Evolutionary conservation across 306 rosid genomes (phyloP).

Genomic region (Rosa chinensis): DNA sequence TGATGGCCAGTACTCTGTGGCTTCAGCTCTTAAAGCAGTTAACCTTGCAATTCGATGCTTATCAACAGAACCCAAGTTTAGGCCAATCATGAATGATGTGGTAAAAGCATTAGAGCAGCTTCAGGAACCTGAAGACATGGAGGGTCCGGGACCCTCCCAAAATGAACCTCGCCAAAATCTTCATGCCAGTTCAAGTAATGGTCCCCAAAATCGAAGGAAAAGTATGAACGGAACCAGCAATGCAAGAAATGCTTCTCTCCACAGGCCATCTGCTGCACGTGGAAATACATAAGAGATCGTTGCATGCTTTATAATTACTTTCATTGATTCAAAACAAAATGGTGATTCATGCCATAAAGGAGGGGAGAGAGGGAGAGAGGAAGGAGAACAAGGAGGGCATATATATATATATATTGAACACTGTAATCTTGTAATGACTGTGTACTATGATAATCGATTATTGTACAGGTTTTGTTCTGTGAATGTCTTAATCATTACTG

Average conservation of each 20-base stretch:
- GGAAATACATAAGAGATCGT: constrained; percentile 20
- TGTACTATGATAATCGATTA: constrained; percentile 20
- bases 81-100: constrained; percentile 81
- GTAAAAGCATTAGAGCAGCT: constrained; percentile 68
- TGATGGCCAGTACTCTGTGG: constrained; percentile 67
- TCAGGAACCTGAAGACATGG: constrained; percentile 41
- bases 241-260: constrained; percentile 32
- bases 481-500: background rate
- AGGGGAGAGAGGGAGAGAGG: background rate
- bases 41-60: constrained; percentile 69
- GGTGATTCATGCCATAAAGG: constrained; percentile 5
- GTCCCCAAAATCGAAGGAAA: constrained; percentile 31
- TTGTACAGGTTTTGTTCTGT: constrained; percentile 44
- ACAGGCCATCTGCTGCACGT: constrained; percentile 36
- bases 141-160: constrained; percentile 26
- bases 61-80: constrained; percentile 60
- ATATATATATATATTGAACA: constrained; percentile 20
- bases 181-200: constrained; percentile 35
- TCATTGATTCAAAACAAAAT: constrained; percentile 15
- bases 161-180: constrained; percentile 29
- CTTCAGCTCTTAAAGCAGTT: constrained; percentile 61
- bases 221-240: constrained; percentile 17
- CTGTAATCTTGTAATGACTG: constrained; percentile 4
- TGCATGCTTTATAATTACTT: constrained; percentile 1
- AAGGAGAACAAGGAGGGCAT: background rate